Evolutionary conservation across 2,329 filamentous ascomycete genomes (phyloP).

Genomic region (Paecilomyces fulvus): DNA sequence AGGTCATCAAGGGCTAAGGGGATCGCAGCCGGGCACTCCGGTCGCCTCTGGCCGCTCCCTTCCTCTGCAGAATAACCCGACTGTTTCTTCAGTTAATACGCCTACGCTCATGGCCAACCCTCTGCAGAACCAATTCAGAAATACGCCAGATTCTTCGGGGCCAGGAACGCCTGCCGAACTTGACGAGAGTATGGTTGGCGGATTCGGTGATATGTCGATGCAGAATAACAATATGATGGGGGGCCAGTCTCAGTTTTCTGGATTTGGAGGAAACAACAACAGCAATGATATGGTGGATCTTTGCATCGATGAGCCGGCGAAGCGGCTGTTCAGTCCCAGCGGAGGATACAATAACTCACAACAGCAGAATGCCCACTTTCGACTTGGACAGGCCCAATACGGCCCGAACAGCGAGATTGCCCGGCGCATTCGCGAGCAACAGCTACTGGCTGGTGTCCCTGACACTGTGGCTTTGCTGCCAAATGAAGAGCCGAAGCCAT

Average conservation of each 20-base stretch:
- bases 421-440: constrained; percentile 55
- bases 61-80: constrained; percentile 83
- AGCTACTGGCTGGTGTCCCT: constrained; percentile 50
- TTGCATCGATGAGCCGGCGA: constrained; percentile 86
- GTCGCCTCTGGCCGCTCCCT: constrained; percentile 60
- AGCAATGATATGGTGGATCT: constrained; percentile 50
- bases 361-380: constrained; percentile 64
- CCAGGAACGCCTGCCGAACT: constrained; percentile 65
- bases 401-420: constrained; percentile 68
- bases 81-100: constrained; percentile 93
- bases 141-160: constrained; percentile 57
- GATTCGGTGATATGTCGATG: constrained; percentile 54
- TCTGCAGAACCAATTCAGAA: constrained; percentile 47
- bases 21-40: constrained; percentile 79
- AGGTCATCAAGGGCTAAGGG: constrained; percentile 68
- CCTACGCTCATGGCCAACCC: constrained; percentile 79
- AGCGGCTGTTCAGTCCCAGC: constrained; percentile 81
- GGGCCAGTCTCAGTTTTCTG: constrained; percentile 31
- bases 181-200: constrained; percentile 62
- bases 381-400: constrained; percentile 67
- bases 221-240: constrained; percentile 39
- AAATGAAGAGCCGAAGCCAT: constrained; percentile 92
- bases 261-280: constrained; percentile 40
- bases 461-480: constrained; percentile 41
- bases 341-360: constrained; percentile 59